Base-by-base conservation (phyloP, 2,329 filamentous ascomycete genomes). In the Myriosclerotinia duriaeana region DNA sequence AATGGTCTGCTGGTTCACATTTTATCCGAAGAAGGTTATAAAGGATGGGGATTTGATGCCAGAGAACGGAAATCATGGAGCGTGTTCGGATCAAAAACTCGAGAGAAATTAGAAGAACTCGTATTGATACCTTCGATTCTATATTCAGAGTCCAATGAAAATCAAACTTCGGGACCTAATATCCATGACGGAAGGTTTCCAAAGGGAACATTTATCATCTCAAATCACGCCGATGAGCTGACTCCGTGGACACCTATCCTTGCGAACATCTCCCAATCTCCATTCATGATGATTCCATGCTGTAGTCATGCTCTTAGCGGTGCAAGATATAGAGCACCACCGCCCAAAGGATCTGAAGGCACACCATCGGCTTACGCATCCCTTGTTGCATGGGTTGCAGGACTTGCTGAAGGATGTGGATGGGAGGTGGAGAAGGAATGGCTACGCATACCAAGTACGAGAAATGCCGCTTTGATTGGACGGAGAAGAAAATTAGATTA, bases 211-310 rank as follows among this genome's bases (percentile, higher is more conserved):
- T 99, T 99, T 78, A 92, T 99, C 73, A 90, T 99, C 70, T 96
- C 93, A 59, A 99, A 99, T 75, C 95, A 99, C 77, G 94, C 94
- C 14, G 95, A 99, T 76, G 93, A 99, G 79, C 84, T 99, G 17
- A 99, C 95, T 0, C 87, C 92, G 0, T 99, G 95, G 95, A 98
- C 95, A 0, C 95, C 95, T 0, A 84, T 98, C 22, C 85, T 99
- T 52, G 93, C 92, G 0, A 85, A 87, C 8, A 80, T 92, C 1
- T 93, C 89, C 0, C 79, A 85, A 2, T 90, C 89, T 14, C 90
- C 93, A 0, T 99, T 97, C 77, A 87, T 99, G 69, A 90, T 91
- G 72, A 97, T 99, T 54, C 95, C 95, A 1, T 99, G 95, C 80
- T 99, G 95, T 80, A 96, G 92, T 70, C 93, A 98, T 79, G 85